Evolutionary conservation across 129 eudicot genomes (phyloP).

Genomic region (sunflower (Helianthus annuus)): HanXRQr2.0-SUNRISE NC_035445.2:120251617-120252116

Average conservation of each 20-base stretch:
- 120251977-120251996: too few species aligned
- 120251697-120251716: conserved; percentile 81
- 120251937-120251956: too few species aligned
- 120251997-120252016: too few species aligned
- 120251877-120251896: too few species aligned
- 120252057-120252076: too few species aligned
- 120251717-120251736: conserved; percentile 61
- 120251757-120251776: conserved; percentile 80
- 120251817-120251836: conserved; percentile 63
- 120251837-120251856: conserved; percentile 54
- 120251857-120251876: conserved; percentile 13
- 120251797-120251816: conserved; percentile 50
- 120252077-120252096: too few species aligned
- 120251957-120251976: too few species aligned
- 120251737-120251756: conserved; percentile 53
- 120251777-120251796: conserved; percentile 56
- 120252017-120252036: too few species aligned
- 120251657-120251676: conserved; percentile 78
- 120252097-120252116: too few species aligned
- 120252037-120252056: too few species aligned
- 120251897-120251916: too few species aligned
- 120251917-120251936: too few species aligned
- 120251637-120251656: conserved; percentile 76
- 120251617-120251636: conserved; percentile 43
- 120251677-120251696: conserved; percentile 81